Base-by-base conservation (phyloP, 352 stramenopile species). In the Globisporangium acanthophoron region DNA sequence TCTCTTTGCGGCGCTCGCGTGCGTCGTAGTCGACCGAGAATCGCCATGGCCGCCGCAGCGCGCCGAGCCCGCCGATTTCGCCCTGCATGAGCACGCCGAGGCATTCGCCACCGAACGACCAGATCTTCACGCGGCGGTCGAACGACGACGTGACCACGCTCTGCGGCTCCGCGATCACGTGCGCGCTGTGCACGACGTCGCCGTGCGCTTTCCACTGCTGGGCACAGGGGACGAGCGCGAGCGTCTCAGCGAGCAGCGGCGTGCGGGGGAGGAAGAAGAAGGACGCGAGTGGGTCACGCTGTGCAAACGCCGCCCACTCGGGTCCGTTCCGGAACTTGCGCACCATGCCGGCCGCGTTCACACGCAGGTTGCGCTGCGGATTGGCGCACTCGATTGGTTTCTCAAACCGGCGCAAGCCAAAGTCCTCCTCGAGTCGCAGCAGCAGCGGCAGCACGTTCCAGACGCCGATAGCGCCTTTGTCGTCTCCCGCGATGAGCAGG, bases 51-150 rank as follows among this genome's bases (percentile, higher is more conserved):
- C 70, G 72, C 35, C 59, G 61, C 21, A 58, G 49, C 7, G 37
- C 31, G 16, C 67, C 70, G 5, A 84, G 60, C 35, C 71, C 63
- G 37, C 12, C 37, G 37, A 82, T 52, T 27, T 87, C 81, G 39
- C 85, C 85, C 57, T 95, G 84, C 66, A 86, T 88, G 13, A 95
- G 64, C 21, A 86, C 73, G 9, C 84, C 85, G 8, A 93, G 70
- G 57, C 78, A 88, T 39, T 85, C 76, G 40, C 85, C 81, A 33
- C 56, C 53, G 15, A 90, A 60, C 29, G 67, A 70, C 78, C 81
- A 95, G 54, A 95, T 69, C 50, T 88, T 83, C 24, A 94, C 84
- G 44, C 66, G 78, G 4, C 85, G 81, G 54, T 95, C 84, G 52
- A 90, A 90, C 13, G 81, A 90, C 31, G 80, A 85, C 27, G 84